Percentiles rank a stretch among this genome's conserved stretches.
Conservation (phyloP, 2,329 filamentous ascomycete species). For the Colletotrichum liaoningense region DNA sequence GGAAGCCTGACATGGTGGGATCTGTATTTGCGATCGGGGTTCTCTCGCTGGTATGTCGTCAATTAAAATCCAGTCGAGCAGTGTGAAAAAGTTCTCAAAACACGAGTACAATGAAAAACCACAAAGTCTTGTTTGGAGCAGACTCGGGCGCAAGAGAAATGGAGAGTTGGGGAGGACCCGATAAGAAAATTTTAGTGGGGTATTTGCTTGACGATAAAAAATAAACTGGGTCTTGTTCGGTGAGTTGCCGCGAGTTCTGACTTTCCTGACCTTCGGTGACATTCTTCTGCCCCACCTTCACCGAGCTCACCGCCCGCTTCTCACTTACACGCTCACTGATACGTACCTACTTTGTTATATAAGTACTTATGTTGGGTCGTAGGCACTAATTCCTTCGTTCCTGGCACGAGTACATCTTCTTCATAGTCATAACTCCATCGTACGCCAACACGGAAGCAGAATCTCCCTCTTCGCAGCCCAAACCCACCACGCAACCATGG, state of each 20-base stretch:
- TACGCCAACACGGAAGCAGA: too few species aligned
- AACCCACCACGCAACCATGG: too few species aligned
- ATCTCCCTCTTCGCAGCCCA: too few species aligned
- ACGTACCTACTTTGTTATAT: too few species aligned
- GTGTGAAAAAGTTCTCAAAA: neutral
- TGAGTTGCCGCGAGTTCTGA: neutral
- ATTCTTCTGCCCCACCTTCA: neutral
- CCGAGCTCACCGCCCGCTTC: slow-evolving; percentile 10
- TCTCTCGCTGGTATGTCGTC: neutral
- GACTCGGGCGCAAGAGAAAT: slow-evolving; percentile 28
- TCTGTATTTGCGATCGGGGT: neutral
- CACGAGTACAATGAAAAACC: neutral
- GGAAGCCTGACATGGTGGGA: slow-evolving; percentile 52
- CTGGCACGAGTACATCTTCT: too few species aligned
- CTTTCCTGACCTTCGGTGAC: neutral
- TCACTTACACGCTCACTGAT: neutral
- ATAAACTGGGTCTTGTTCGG: neutral
- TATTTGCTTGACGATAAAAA: slow-evolving; percentile 18
- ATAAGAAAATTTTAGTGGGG: slow-evolving; percentile 33
- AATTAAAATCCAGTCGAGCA: too few species aligned
- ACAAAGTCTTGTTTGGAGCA: neutral
- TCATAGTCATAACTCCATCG: too few species aligned
- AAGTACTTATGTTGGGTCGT: too few species aligned
- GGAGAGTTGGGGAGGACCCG: neutral
- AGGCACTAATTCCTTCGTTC: too few species aligned